These are phyloP conservation scores for Sphagnum fallax DNA, from an alignment of 228 moss, liverwort and hornwort genomes.

Conservation along the genomic window DNA sequence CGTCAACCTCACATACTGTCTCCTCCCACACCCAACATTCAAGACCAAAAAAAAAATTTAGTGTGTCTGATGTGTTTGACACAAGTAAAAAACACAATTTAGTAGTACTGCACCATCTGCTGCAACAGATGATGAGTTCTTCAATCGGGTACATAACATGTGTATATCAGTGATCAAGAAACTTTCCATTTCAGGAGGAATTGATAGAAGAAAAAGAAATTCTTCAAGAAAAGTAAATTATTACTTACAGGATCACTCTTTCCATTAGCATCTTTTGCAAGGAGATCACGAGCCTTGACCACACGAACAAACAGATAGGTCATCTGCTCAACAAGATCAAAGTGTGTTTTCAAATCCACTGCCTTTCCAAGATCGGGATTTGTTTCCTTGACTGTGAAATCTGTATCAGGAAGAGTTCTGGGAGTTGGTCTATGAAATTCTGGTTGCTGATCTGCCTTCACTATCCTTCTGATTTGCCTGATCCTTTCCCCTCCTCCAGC, in stretches of 20 bases:
- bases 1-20: constrained; percentile 62
- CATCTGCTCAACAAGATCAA: constrained; percentile 44
- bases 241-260: constrained; percentile 33
- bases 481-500: neutral
- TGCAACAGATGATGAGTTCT: too few relatives aligned
- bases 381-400: constrained; percentile 35
- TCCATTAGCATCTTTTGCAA: constrained; percentile 34
- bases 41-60: neutral
- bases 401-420: constrained; percentile 16
- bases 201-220: neutral
- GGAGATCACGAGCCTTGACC: constrained; percentile 26
- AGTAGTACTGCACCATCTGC: too few relatives aligned
- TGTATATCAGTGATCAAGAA: too few relatives aligned
- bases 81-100: too few relatives aligned
- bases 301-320: constrained; percentile 29
- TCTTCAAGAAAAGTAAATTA: neutral
- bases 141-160: too few relatives aligned
- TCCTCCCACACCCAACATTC: neutral
- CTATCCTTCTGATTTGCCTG: neutral
- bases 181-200: too few relatives aligned
- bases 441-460: neutral
- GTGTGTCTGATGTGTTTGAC: too few relatives aligned
- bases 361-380: constrained; percentile 20
- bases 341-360: constrained; percentile 32
- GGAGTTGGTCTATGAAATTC: constrained; percentile 8